Conservation (phyloP, 164 flowering plant genomes). For the Umbilicus rupestris region DNA sequence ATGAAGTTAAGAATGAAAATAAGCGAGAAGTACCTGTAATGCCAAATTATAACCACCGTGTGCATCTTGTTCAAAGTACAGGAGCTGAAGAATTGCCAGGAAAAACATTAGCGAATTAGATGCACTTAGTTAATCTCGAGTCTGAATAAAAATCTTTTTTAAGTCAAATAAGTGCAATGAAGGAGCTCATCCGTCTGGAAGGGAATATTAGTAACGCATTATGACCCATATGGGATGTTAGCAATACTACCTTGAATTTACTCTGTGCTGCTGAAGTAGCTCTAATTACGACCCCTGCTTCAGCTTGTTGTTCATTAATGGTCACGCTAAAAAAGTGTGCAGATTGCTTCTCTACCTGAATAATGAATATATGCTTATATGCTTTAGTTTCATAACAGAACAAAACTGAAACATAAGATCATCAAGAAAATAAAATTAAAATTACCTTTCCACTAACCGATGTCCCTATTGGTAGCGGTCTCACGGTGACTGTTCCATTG, state of each 20-base stretch:
- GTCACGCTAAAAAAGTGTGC: slow-evolving; percentile 98
- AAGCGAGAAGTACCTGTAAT: slow-evolving; percentile 57
- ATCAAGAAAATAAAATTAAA: neutral
- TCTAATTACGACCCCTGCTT: slow-evolving; percentile 85
- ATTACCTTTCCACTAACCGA: slow-evolving; percentile 86
- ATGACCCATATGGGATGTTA: neutral
- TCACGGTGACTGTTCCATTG: slow-evolving; percentile 86
- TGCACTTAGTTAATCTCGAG: neutral
- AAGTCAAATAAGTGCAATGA: neutral
- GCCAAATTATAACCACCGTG: slow-evolving; percentile 94
- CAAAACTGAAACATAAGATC: neutral
- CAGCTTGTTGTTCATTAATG: slow-evolving; percentile 85
- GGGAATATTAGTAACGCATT: neutral
- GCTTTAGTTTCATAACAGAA: neutral
- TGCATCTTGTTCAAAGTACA: slow-evolving; percentile 89
- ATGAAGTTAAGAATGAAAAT: neutral
- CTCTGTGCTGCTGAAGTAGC: slow-evolving; percentile 91
- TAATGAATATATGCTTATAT: no score
- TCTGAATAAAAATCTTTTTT: neutral
- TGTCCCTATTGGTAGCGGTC: slow-evolving; percentile 91
- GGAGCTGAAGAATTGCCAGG: slow-evolving; percentile 48
- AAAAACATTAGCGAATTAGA: neutral
- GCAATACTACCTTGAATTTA: slow-evolving; percentile 72
- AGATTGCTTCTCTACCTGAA: slow-evolving; percentile 90
- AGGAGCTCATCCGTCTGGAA: neutral